phyloP scores from a whole-genome alignment of 257 asterid genomes.

The Nicotiana noctiflora region DNA sequence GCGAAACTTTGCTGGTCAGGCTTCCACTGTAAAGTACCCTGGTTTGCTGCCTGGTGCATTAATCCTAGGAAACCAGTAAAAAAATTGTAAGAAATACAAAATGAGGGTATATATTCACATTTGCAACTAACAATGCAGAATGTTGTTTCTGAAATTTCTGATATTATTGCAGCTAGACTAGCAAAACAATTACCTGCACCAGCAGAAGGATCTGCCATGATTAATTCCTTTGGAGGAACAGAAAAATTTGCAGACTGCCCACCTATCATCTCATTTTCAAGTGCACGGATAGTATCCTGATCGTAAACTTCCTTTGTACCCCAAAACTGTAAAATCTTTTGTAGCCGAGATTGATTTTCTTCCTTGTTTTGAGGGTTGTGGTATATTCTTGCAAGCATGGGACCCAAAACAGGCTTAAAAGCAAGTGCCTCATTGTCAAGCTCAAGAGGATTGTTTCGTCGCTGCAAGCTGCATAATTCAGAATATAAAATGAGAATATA shows the following conservation, averaged over 20 bases:
- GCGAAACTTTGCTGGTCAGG: slow-evolving; percentile 43
- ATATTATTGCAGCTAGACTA: neutral
- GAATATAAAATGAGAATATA: slow-evolving; percentile 8
- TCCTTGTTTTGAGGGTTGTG: slow-evolving; percentile 89
- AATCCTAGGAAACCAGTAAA: slow-evolving; percentile 24
- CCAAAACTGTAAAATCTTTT: slow-evolving; percentile 90
- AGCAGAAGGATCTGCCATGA: slow-evolving; percentile 48
- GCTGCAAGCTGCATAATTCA: slow-evolving; percentile 68
- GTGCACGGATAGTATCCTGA: slow-evolving; percentile 63
- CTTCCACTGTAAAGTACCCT: slow-evolving; percentile 44
- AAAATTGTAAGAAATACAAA: neutral
- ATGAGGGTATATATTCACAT: neutral
- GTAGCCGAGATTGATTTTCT: slow-evolving; percentile 90
- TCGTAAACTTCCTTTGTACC: slow-evolving; percentile 92
- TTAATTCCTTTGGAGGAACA: slow-evolving; percentile 39
- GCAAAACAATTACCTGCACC: slow-evolving; percentile 35
- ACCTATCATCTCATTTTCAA: slow-evolving; percentile 77
- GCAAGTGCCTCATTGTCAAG: slow-evolving; percentile 92
- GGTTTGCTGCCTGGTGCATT: slow-evolving; percentile 36
- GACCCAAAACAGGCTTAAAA: slow-evolving; percentile 86
- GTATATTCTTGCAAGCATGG: slow-evolving; percentile 85
- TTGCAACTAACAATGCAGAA: neutral
- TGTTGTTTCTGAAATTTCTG: neutral
- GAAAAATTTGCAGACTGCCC: slow-evolving; percentile 47
- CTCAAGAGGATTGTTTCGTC: slow-evolving; percentile 72